A percentile compares a stretch with the other conserved stretches of the same genome.
These are phyloP conservation scores for Hypoxylon sp. DNA, from an alignment of 2,329 filamentous ascomycete genomes.

Conservation along the genomic window DNA sequence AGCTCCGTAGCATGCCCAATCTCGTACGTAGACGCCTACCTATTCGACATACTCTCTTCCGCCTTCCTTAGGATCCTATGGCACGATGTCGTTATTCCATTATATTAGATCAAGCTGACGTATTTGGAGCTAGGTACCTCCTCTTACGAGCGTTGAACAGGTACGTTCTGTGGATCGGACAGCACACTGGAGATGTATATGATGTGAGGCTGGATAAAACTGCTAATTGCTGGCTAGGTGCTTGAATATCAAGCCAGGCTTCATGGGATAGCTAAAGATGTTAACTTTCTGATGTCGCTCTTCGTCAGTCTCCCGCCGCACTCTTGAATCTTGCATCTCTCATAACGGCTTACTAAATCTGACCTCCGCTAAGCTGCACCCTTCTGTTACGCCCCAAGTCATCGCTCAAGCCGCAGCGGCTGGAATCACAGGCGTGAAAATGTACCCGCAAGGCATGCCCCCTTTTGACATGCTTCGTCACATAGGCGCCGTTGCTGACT, in stretches of 20 bases:
- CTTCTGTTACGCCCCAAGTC: conserved; percentile 73
- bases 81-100: background rate
- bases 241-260: conserved; percentile 75
- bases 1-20: conserved; percentile 47
- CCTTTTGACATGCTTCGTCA: background rate
- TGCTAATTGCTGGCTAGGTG: conserved; percentile 66
- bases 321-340: background rate
- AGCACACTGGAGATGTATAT: background rate
- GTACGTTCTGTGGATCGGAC: conserved; percentile 15
- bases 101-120: conserved; percentile 14
- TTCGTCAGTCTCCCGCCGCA: conserved; percentile 59
- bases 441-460: conserved; percentile 67
- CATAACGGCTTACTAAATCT: conserved; percentile 30
- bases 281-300: conserved; percentile 80
- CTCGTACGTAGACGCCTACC: conserved; percentile 51
- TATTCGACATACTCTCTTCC: conserved; percentile 50
- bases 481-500: conserved; percentile 15
- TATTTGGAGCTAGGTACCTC: conserved; percentile 28
- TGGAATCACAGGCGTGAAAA: conserved; percentile 79
- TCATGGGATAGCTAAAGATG: conserved; percentile 68
- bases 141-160: conserved; percentile 37
- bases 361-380: conserved; percentile 60
- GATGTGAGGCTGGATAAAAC: background rate
- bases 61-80: background rate
- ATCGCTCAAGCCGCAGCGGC: conserved; percentile 79